Base-by-base conservation (phyloP, 2,329 filamentous ascomycete species). In the Phaeosphaeriaceae sp. region DNA sequence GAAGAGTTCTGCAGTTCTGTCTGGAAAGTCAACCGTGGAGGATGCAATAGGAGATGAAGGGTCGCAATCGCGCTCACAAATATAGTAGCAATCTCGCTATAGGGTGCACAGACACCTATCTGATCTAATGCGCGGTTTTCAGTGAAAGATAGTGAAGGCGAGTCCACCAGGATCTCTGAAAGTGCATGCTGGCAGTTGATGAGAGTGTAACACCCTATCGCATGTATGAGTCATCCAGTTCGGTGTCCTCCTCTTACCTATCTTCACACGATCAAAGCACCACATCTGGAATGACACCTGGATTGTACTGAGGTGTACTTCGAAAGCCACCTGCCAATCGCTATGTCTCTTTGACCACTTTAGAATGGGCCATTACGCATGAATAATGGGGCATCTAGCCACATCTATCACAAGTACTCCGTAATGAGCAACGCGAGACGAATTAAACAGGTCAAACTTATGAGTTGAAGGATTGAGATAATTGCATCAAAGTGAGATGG, bases 1-100 rank as follows among this genome's bases (percentile, higher is more conserved):
- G 69, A 49, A 31, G 21, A 33, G n/a, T 31, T 44, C 19, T 21
- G 21, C n/a, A 40, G 2, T 44, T 11, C 7, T 20, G n/a, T 44
- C 41, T 6, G 11, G 15, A 44, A 20, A 44, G 41, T 44, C 20
- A n/a, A 44, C 13, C 7, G 20, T 9, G 20, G 17, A 19, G 41
- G 15, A 20, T 7, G 20, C 7, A 3, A n/a, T 44, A 20, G 36
- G n/a, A 19, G 3, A 11, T 7, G 41, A 2, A 44, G 3, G 31
- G 11, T 5, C 31, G 31, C 31, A 36, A 7, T 36, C 31, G 9
- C 7, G 31, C 31, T 36, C 31, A 36, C 13, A 13, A 36, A 36
- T 13, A 36, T 5, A 36, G 31, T 36, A 36, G 31, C 31, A 36
- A 36, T 36, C 11, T 11, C 9, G 7, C 13, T 36, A 11, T 36